Conservation (phyloP, 2,329 filamentous ascomycete genomes). For the Aspergillus pseudonomiae region DNA sequence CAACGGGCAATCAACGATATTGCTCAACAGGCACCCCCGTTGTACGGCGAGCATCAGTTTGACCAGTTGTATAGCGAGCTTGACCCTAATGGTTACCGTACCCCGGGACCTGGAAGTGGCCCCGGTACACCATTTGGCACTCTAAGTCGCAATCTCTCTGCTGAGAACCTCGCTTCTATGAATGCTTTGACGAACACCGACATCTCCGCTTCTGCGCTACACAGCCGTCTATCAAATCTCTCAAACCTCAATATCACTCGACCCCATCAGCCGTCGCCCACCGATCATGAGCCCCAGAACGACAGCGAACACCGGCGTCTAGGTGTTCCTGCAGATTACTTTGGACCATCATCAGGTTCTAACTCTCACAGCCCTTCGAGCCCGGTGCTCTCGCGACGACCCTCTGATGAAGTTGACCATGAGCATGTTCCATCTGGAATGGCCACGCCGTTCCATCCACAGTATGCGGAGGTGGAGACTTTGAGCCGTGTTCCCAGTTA, state of each 20-base stretch:
- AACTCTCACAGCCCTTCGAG: slow-evolving; percentile 37
- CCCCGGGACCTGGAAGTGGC: slow-evolving; percentile 67
- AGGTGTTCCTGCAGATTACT: slow-evolving; percentile 35
- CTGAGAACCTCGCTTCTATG: slow-evolving; percentile 73
- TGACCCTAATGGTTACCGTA: slow-evolving; percentile 79
- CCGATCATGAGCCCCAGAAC: slow-evolving; percentile 25
- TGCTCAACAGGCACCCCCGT: slow-evolving; percentile 76
- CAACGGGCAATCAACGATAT: slow-evolving; percentile 56
- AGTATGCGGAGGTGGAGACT: slow-evolving; percentile 62
- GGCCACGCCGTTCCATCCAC: slow-evolving; percentile 44
- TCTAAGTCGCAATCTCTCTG: slow-evolving; percentile 71
- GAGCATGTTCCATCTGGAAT: slow-evolving; percentile 47
- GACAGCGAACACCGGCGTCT: slow-evolving; percentile 28
- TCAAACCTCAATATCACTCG: slow-evolving; percentile 52
- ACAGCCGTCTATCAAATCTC: slow-evolving; percentile 66
- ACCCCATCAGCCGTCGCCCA: slow-evolving; percentile 24
- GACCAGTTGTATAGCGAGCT: slow-evolving; percentile 90
- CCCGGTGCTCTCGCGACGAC: slow-evolving; percentile 46
- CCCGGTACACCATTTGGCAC: slow-evolving; percentile 78
- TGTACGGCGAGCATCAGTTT: slow-evolving; percentile 86
- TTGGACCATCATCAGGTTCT: slow-evolving; percentile 33
- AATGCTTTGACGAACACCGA: slow-evolving; percentile 53
- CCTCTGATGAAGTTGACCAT: slow-evolving; percentile 52
- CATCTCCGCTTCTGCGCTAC: slow-evolving; percentile 67
- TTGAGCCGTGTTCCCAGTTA: slow-evolving; percentile 78